Evolutionary conservation across 2,329 filamentous ascomycete species (phyloP).

Genomic region (Botrytis medusae): DNA sequence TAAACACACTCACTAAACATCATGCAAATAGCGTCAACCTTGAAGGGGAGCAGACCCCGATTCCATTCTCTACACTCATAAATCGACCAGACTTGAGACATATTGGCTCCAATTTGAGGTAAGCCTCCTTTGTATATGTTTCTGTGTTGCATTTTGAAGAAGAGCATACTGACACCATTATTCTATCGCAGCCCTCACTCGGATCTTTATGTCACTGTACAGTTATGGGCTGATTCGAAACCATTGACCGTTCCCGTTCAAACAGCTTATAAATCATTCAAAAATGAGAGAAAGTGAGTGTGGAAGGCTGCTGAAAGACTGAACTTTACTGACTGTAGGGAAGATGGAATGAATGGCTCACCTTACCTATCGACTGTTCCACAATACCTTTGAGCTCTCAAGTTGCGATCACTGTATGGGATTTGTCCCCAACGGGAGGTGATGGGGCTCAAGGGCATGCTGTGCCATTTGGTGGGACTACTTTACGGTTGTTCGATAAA

Average conservation of each 20-base stretch:
- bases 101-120: constrained; percentile 79
- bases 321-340: constrained; percentile 28
- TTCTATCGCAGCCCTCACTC: constrained; percentile 62
- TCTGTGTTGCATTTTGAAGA: neutral
- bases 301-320: neutral
- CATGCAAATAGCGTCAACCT: constrained; percentile 61
- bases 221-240: constrained; percentile 95
- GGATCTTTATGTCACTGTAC: constrained; percentile 88
- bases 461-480: constrained; percentile 92
- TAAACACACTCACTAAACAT: constrained; percentile 26
- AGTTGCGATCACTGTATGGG: constrained; percentile 93
- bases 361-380: constrained; percentile 80
- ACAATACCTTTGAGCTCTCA: constrained; percentile 78
- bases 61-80: constrained; percentile 75
- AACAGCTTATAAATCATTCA: constrained; percentile 90
- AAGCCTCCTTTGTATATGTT: neutral
- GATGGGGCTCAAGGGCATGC: constrained; percentile 70
- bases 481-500: constrained; percentile 84
- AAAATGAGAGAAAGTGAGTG: constrained; percentile 61
- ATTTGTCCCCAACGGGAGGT: constrained; percentile 77
- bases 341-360: constrained; percentile 96
- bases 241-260: constrained; percentile 88
- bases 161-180: constrained; percentile 30
- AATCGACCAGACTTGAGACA: constrained; percentile 79
- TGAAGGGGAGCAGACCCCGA: constrained; percentile 74